phyloP scores from a whole-genome alignment of 1,284 basidiomycete species.

The Laetiporus sulphureus region DNA sequence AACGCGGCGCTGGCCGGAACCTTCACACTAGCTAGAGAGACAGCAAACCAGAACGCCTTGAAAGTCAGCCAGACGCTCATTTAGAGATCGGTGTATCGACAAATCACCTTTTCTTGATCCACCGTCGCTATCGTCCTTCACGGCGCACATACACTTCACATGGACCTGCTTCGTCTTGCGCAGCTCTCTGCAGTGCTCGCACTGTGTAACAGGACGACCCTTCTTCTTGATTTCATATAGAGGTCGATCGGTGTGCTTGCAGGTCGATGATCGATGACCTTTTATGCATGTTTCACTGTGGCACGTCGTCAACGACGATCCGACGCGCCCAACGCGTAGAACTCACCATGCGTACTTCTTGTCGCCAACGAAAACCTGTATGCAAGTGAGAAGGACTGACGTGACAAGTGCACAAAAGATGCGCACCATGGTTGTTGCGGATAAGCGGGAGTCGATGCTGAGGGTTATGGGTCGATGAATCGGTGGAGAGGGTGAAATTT shows the following conservation, averaged over 20 bases:
- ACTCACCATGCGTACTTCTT: constrained; percentile 78
- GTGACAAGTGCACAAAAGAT: not conserved
- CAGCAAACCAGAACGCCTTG: constrained; percentile 31
- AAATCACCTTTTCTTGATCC: not conserved
- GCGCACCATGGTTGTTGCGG: constrained; percentile 17
- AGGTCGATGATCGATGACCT: constrained; percentile 69
- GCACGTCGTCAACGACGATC: no score
- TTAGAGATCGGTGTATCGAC: not conserved
- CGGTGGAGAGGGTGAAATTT: constrained; percentile 2
- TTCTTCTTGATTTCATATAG: constrained; percentile 76
- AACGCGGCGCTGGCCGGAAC: constrained; percentile 61
- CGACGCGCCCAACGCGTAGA: no score
- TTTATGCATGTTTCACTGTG: constrained; percentile 64
- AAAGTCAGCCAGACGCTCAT: constrained; percentile 30
- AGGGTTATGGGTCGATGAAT: constrained; percentile 1
- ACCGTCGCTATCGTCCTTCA: constrained; percentile 5
- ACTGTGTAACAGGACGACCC: constrained; percentile 69
- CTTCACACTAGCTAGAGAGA: constrained; percentile 41
- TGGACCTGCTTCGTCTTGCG: constrained; percentile 68
- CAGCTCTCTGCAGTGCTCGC: constrained; percentile 64
- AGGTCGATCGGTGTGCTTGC: constrained; percentile 68
- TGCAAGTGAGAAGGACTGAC: not conserved
- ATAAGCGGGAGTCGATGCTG: not conserved
- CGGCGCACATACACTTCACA: constrained; percentile 52
- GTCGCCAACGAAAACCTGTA: constrained; percentile 67